Base-by-base conservation (phyloP, 192 early-diverging fungal genomes). In the Dissophora globulifera region DNA sequence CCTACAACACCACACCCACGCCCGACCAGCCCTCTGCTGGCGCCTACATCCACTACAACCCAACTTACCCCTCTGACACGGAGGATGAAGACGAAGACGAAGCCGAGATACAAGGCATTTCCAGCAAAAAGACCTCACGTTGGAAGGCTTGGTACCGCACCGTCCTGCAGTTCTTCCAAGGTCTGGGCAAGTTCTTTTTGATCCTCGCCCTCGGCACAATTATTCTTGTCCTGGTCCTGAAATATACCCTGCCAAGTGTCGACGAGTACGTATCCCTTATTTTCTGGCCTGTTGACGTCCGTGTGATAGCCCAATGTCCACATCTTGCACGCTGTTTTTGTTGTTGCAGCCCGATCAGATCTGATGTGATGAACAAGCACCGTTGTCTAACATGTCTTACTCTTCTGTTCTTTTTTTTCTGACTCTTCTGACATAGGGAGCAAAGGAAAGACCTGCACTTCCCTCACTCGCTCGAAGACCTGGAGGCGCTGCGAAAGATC, bases 381-480 rank as follows among this genome's bases (percentile, higher is more conserved):
- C n/a, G n/a, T n/a, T n/a, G n/a, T n/a, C n/a, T n/a, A n/a, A n/a
- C n/a, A n/a, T n/a, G n/a, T n/a, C n/a, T n/a, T n/a, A n/a, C n/a
- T n/a, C n/a, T n/a, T n/a, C n/a, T n/a, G n/a, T n/a, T n/a, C n/a
- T n/a, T n/a, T n/a, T n/a, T n/a, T n/a, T n/a, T n/a, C n/a, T n/a
- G n/a, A n/a, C n/a, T n/a, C n/a, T n/a, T n/a, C n/a, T n/a, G n/a
- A n/a, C n/a, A 49, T 78, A 88, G 86, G 13, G 75, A 81, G 29
- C 78, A 86, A 12, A 64, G 75, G 13, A 78, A 83, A 22, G 68
- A 68, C 22, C 15, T 86, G 30, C 82, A 82, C 35, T 78, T 88
- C 12, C 86, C 86, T 33, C 79, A 67, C 29, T 80, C 79, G 20
- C 33, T 88, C n/a, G 72, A 84, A 25, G 83, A 88, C 41, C 62